Evolutionary conservation across 306 rosid genomes (phyloP), one percentile per base, ranked within the genome.

Genomic region (Mimosa pudica): DNA sequence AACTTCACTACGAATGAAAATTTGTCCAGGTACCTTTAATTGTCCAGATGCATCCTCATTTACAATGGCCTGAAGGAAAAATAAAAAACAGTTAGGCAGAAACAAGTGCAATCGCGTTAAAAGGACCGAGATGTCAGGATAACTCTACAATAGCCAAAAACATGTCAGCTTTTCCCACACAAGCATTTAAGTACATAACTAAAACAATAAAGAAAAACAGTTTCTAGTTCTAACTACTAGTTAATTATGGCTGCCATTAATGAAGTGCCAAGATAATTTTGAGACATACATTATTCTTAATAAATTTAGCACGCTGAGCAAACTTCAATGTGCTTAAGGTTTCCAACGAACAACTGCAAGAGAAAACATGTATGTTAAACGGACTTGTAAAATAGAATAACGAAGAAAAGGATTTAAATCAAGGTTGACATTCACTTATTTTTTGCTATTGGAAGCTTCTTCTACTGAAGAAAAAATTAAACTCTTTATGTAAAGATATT

Each of bases 251-350:
- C 70, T 12, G 48, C 71, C 68, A 24, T 46, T 71, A 64, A 52
- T 41, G 18, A 54, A 63, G 67, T 10, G 18, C 70, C 69, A 65
- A 44, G 17, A 32, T 77, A 64, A 42, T 51, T n/a, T 44, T 32
- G 35, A 38, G 73, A 51, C 90, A 5, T 93, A 95, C 99, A 81
- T 95, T 95, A 82, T 95, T 95, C 90, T 93, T 95, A 17, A 95
- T 93, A 79, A 89, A 95, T 79, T 93, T 95, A 74, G 99, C 99
- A 0, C 99, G 97, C 64, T 95, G 99, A 60, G 99, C 99, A 38
- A 95, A 95, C 89, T 95, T 95, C 87, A 95, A 75, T 65, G 99
- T 95, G 97, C 99, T 95, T 77, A 95, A 74, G n/a, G 99, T 95
- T 92, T 95, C 99, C 80, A 90, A 84, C 17, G 94, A 95, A 79